These are phyloP conservation scores for Singerocomus inundabilis DNA, from an alignment of 1,284 basidiomycete species.

Conservation along the genomic window DNA sequence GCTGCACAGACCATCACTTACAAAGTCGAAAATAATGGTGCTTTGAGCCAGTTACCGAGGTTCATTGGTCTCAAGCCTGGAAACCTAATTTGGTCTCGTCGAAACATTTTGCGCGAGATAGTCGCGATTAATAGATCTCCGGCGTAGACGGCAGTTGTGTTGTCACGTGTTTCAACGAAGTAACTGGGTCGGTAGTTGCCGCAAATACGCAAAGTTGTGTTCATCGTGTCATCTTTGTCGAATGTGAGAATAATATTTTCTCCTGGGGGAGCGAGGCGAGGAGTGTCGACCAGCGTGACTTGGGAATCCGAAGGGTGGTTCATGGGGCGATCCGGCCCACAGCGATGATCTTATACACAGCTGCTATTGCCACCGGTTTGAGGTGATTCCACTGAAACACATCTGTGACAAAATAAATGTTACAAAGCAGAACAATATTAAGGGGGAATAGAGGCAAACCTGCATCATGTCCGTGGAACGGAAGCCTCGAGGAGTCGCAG, in stretches of 20 bases:
- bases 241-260: constrained; percentile 11
- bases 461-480: background rate
- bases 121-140: constrained; percentile 16
- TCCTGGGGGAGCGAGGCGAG: background rate
- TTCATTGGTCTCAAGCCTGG: constrained; percentile 8
- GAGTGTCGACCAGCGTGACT: constrained; percentile 18
- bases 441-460: background rate
- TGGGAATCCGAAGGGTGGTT: constrained; percentile 16
- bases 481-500: background rate
- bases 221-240: constrained; percentile 14
- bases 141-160: constrained; percentile 10
- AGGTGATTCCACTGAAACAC: background rate
- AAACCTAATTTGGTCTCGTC: constrained; percentile 18
- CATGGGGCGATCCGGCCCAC: background rate
- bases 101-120: constrained; percentile 15
- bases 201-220: constrained; percentile 8
- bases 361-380: constrained; percentile 5
- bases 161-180: constrained; percentile 9
- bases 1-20: constrained; percentile 10
- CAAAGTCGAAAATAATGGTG: constrained; percentile 5
- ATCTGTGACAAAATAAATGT: no score
- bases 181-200: constrained; percentile 10
- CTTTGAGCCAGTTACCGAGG: constrained; percentile 19
- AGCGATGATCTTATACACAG: constrained; percentile 3
- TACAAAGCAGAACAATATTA: background rate